Percentiles rank a stretch among this genome's conserved stretches.
phyloP scores from a whole-genome alignment of 345 rosid genomes.

The Mangifera indica region DNA sequence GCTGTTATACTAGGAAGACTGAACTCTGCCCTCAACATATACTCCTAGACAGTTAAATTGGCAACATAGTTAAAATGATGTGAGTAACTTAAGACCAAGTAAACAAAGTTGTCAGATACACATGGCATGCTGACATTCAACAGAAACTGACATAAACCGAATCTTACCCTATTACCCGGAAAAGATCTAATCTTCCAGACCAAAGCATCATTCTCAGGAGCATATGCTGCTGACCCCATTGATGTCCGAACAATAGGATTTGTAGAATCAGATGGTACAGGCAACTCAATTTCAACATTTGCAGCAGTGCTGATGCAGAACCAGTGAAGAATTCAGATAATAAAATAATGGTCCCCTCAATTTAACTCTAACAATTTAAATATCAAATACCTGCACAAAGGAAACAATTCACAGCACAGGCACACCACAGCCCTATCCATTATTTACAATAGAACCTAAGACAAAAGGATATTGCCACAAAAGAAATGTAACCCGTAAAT shows the following conservation, averaged over 20 bases:
- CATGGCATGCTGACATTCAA: neutral
- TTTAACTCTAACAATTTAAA: constrained; percentile 2
- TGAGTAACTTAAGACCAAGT: neutral
- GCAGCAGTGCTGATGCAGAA: constrained; percentile 60
- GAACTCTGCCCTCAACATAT: constrained; percentile 77
- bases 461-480: neutral
- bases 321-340: neutral
- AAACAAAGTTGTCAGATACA: neutral
- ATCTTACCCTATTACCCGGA: constrained; percentile 61
- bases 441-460: neutral
- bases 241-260: constrained; percentile 70
- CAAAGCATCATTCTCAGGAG: constrained; percentile 75
- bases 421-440: neutral
- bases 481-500: neutral
- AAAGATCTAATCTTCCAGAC: constrained; percentile 79
- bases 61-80: constrained; percentile 12
- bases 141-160: neutral
- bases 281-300: constrained; percentile 72
- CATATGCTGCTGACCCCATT: constrained; percentile 73
- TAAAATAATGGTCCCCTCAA: neutral
- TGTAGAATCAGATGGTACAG: constrained; percentile 70
- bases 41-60: constrained; percentile 44
- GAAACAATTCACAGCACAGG: neutral
- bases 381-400: neutral
- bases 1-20: constrained; percentile 72